Conservation (phyloP, 176 grass and related monocot genomes). For the Themeda triandra region DNA sequence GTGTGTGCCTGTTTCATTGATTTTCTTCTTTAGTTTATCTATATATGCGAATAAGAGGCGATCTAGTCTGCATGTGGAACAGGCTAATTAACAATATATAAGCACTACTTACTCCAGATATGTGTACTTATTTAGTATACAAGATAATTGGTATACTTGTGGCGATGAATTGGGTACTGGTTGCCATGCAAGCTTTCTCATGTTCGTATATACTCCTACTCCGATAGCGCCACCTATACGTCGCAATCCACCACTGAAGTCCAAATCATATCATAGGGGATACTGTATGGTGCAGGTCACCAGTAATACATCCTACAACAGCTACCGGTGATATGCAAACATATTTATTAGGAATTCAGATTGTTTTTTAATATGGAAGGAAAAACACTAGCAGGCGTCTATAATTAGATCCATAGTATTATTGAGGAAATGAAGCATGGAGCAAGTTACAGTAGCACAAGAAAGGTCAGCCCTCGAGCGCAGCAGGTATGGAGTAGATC, state of each 20-base stretch:
- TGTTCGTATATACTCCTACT: background rate
- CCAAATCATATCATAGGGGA: background rate
- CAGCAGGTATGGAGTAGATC: background rate
- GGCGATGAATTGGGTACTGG: background rate
- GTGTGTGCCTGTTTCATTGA: background rate
- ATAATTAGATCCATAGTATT: too few relatives aligned
- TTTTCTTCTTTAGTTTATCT: background rate
- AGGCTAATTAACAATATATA: background rate
- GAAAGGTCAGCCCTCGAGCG: background rate
- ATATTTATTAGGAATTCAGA: background rate
- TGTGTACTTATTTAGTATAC: background rate
- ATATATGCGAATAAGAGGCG: too few relatives aligned
- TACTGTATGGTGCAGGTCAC: background rate
- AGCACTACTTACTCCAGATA: background rate
- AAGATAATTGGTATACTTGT: background rate
- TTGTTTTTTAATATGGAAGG: background rate
- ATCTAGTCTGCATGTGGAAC: too few relatives aligned
- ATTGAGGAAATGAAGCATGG: background rate
- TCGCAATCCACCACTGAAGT: background rate
- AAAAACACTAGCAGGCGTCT: background rate
- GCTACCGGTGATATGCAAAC: background rate
- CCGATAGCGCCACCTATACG: too few relatives aligned
- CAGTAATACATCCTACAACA: background rate
- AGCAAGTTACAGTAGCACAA: background rate
- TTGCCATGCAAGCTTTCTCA: background rate